Percentiles rank a stretch among this genome's conserved stretches.
These are phyloP conservation scores for Xylaria scruposa DNA, from an alignment of 495 filamentous ascomycete genomes.

Conservation along the genomic window DNA sequence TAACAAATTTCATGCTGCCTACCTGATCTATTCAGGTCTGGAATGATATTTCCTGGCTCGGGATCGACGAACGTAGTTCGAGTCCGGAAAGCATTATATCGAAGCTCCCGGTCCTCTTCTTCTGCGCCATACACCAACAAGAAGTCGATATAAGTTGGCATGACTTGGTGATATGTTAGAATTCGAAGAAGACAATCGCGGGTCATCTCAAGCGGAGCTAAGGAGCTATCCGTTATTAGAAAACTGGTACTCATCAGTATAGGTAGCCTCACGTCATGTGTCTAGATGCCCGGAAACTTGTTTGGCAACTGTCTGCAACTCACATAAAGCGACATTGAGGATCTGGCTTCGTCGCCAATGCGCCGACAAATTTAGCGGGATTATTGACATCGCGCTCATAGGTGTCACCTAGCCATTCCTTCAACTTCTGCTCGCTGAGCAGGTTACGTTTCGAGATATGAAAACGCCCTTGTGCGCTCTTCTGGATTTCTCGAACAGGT, in stretches of 20 bases:
- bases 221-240: conserved; percentile 33
- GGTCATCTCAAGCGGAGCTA: conserved; percentile 34
- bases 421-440: conserved; percentile 31
- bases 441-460: conserved; percentile 31
- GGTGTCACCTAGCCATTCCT: conserved; percentile 29
- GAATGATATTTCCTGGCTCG: conserved; percentile 40
- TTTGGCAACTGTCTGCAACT: background rate
- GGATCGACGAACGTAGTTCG: conserved; percentile 27
- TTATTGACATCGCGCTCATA: conserved; percentile 19
- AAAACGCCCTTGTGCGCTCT: conserved; percentile 1
- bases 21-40: conserved; percentile 46
- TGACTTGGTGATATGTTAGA: conserved; percentile 52
- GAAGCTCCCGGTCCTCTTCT: conserved; percentile 24
- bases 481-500: conserved; percentile 10
- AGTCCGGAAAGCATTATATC: conserved; percentile 36
- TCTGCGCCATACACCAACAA: conserved; percentile 45
- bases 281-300: background rate
- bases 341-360: conserved; percentile 36
- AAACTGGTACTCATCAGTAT: conserved; percentile 31
- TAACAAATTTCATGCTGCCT: conserved; percentile 48
- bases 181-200: conserved; percentile 42
- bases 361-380: conserved; percentile 14
- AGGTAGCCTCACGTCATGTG: background rate
- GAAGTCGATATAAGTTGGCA: conserved; percentile 51
- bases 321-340: conserved; percentile 44